Evolutionary conservation across 108 stramenopile genomes (phyloP).

Genomic region (Cylindrotheca fusiformis): DNA sequence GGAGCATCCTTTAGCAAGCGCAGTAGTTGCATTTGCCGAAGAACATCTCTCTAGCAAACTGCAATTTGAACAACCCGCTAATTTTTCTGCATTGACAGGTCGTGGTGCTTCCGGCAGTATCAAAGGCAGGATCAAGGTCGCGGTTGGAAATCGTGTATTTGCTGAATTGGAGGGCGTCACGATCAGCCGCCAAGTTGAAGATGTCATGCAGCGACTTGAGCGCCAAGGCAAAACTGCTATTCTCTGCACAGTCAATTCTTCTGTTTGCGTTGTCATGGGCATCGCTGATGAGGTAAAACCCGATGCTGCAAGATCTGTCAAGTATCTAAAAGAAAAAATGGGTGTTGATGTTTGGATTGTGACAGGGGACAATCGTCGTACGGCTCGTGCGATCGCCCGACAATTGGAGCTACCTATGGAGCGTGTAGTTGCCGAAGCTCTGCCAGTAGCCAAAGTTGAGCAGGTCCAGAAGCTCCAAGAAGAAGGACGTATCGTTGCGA

Average conservation of each 20-base stretch:
- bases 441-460: conserved; percentile 87
- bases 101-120: conserved; percentile 76
- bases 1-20: conserved; percentile 83
- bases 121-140: conserved; percentile 35
- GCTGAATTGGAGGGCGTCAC: conserved; percentile 44
- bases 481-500: conserved; percentile 73
- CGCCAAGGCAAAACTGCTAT: conserved; percentile 85
- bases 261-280: conserved; percentile 72
- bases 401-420: conserved; percentile 65
- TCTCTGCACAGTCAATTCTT: conserved; percentile 65
- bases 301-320: conserved; percentile 67
- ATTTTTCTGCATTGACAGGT: conserved; percentile 61
- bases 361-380: conserved; percentile 92
- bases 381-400: conserved; percentile 85
- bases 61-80: conserved; percentile 38
- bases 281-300: conserved; percentile 84
- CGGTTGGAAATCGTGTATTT: conserved; percentile 79
- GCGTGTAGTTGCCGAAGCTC: conserved; percentile 83
- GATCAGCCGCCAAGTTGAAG: conserved; percentile 52
- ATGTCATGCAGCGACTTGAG: conserved; percentile 71
- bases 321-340: conserved; percentile 52
- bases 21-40: conserved; percentile 62
- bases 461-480: conserved; percentile 71
- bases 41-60: conserved; percentile 7
- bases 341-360: conserved; percentile 96